Conservation (phyloP, 208 protist species). For the Acanthamoeba culbertsoni region DNA sequence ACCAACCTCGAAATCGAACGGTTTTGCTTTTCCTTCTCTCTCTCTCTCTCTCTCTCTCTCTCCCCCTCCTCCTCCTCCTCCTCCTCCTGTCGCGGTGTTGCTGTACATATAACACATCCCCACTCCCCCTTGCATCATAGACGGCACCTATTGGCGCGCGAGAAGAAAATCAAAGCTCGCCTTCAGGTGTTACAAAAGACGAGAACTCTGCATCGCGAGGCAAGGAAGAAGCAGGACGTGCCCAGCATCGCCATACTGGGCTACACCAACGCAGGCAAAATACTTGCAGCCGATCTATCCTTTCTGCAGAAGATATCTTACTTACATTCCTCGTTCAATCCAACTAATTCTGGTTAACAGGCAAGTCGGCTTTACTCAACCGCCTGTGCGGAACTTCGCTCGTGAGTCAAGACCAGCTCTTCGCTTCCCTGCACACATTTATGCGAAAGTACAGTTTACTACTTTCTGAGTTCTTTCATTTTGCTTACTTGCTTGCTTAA, state of each 20-base stretch:
- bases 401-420: slow-evolving; percentile 12
- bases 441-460: not conserved
- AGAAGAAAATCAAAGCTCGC: slow-evolving; percentile 34
- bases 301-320: too few relatives aligned
- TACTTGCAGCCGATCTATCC: not conserved
- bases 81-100: too few relatives aligned
- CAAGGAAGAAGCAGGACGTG: slow-evolving; percentile 25
- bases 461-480: not conserved
- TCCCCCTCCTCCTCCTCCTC: too few relatives aligned
- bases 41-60: too few relatives aligned
- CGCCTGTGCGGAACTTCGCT: not conserved
- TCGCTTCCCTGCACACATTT: not conserved
- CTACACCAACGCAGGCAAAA: slow-evolving; percentile 34
- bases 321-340: not conserved
- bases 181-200: slow-evolving; percentile 3
- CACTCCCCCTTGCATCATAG: too few relatives aligned
- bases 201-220: not conserved
- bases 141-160: not conserved
- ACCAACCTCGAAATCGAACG: slow-evolving; percentile 28
- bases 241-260: slow-evolving; percentile 21
- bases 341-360: not conserved
- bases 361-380: slow-evolving; percentile 34
- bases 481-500: not conserved
- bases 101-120: too few relatives aligned
- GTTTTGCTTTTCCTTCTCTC: too few relatives aligned